These are phyloP conservation scores for Zanthoxylum bungeanum DNA, from an alignment of 345 rosid species.

Conservation along the genomic window DNA sequence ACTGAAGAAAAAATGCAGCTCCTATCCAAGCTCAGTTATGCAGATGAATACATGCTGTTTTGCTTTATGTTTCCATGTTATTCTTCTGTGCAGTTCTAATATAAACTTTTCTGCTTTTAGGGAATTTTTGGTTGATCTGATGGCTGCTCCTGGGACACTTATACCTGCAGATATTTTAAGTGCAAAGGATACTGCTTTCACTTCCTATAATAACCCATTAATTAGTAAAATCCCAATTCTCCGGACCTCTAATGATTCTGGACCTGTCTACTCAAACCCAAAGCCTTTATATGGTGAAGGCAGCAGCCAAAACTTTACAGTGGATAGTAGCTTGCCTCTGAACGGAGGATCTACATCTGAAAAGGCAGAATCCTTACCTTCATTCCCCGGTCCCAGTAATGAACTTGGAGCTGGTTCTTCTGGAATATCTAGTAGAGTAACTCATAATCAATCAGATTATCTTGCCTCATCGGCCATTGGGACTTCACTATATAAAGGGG, in stretches of 20 bases:
- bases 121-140: constrained; percentile 99
- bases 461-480: constrained; percentile 44
- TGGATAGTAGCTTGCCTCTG: constrained; percentile 28
- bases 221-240: constrained; percentile 43
- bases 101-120: constrained; percentile 44
- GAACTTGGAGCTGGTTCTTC: constrained; percentile 56
- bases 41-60: constrained; percentile 1
- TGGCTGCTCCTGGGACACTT: constrained; percentile 99
- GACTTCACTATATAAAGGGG: constrained; percentile 52
- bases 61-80: not conserved
- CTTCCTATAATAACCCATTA: constrained; percentile 45
- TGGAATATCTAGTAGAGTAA: constrained; percentile 37
- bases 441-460: constrained; percentile 53
- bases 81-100: constrained; percentile 20
- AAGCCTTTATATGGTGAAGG: constrained; percentile 67
- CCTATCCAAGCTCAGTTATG: not conserved
- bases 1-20: not conserved
- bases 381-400: constrained; percentile 29
- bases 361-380: constrained; percentile 32
- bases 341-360: constrained; percentile 39
- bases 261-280: constrained; percentile 34
- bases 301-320: constrained; percentile 47
- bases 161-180: constrained; percentile 88
- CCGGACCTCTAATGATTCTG: constrained; percentile 40
- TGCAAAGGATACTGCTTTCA: constrained; percentile 50